Evolutionary conservation across 1,284 basidiomycete genomes (phyloP).

Genomic region (Boletus sp.): DNA sequence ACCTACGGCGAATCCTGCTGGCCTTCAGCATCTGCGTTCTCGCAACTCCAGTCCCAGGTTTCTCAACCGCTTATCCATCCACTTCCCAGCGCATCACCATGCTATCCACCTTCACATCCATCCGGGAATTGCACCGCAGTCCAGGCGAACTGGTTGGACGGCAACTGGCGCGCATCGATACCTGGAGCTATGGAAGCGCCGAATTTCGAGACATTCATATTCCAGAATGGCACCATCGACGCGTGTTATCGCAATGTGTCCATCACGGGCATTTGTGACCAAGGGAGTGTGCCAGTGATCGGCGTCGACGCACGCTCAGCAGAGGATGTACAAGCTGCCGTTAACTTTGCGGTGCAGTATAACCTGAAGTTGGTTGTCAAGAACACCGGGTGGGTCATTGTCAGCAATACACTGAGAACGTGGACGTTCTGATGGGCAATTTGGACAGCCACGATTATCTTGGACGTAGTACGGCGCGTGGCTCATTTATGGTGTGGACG

Average conservation of each 20-base stretch:
- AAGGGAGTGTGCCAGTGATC: constrained; percentile 24
- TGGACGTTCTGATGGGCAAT: not conserved
- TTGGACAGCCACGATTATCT: constrained; percentile 41
- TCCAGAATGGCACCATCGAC: constrained; percentile 44
- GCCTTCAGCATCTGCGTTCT: constrained; percentile 44
- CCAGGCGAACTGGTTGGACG: constrained; percentile 34
- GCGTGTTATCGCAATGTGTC: constrained; percentile 30
- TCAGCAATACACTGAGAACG: too few species aligned
- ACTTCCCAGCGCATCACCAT: constrained; percentile 30
- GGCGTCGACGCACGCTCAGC: constrained; percentile 36
- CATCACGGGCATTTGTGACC: constrained; percentile 17
- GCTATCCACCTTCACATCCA: constrained; percentile 28
- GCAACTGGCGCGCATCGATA: constrained; percentile 44
- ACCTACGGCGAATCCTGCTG: constrained; percentile 41
- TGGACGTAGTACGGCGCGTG: constrained; percentile 43
- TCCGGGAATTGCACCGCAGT: constrained; percentile 37
- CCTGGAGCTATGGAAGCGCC: constrained; percentile 45
- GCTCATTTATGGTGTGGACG: constrained; percentile 46
- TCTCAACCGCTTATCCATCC: constrained; percentile 38
- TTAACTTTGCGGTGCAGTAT: constrained; percentile 36
- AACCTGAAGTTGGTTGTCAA: constrained; percentile 52
- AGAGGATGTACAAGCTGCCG: constrained; percentile 44
- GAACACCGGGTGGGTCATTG: constrained; percentile 48
- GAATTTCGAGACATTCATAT: constrained; percentile 47
- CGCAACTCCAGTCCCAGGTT: constrained; percentile 34